A percentile compares a stretch with the other conserved stretches of the same genome.
These are phyloP conservation scores for Ochromonas danica DNA, from an alignment of 108 stramenopile genomes.

Conservation along the genomic window DNA sequence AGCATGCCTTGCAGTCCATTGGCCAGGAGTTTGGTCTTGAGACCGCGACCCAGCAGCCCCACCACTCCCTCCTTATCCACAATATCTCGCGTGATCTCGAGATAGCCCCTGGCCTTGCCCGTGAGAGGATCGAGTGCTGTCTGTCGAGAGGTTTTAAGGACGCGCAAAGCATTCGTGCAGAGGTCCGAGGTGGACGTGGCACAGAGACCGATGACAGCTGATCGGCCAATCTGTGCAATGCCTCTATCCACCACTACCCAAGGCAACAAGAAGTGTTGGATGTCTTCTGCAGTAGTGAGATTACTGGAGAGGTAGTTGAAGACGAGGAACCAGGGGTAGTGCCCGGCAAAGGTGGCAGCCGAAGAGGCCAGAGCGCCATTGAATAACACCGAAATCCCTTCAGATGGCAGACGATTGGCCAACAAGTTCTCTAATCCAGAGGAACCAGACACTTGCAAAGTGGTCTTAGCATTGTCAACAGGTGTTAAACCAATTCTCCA, in stretches of 20 bases:
- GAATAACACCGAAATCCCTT: constrained; percentile 80
- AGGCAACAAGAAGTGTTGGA: too few relatives aligned
- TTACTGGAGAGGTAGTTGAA: neutral
- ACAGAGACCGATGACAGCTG: constrained; percentile 37
- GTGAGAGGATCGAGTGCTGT: constrained; percentile 2
- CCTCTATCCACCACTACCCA: neutral
- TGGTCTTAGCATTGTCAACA: constrained; percentile 79
- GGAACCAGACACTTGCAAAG: constrained; percentile 89
- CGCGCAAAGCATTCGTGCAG: constrained; percentile 22
- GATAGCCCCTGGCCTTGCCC: neutral
- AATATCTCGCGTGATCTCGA: constrained; percentile 4
- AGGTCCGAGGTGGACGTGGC: constrained; percentile 29
- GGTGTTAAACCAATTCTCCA: constrained; percentile 97
- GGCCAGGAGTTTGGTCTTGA: constrained; percentile 38
- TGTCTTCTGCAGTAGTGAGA: too few relatives aligned
- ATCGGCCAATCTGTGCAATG: neutral
- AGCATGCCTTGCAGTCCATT: constrained; percentile 55
- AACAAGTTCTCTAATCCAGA: constrained; percentile 77
- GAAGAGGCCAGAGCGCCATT: constrained; percentile 87
- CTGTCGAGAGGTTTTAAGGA: constrained; percentile 35
- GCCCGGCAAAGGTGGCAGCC: constrained; percentile 92
- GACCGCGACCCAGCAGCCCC: constrained; percentile 48
- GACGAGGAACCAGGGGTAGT: constrained; percentile 85
- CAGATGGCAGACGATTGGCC: constrained; percentile 72
- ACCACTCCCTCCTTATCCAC: constrained; percentile 28